Evolutionary conservation across 1,284 basidiomycete species (phyloP).

Genomic region (Leccinum fallax): DNA sequence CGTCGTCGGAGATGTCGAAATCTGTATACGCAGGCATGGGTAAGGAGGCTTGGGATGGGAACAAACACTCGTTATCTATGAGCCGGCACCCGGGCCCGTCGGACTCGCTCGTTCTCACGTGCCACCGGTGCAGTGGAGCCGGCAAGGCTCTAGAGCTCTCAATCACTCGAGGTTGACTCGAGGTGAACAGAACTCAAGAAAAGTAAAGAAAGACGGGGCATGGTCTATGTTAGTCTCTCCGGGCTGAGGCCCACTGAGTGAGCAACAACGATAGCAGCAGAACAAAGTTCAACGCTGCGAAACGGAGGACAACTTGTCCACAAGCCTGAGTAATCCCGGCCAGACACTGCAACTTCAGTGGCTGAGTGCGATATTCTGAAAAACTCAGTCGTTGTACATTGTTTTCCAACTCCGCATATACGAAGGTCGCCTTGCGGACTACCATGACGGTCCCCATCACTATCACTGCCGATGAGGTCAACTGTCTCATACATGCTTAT

Average conservation of each 20-base stretch:
- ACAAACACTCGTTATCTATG: background rate
- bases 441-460: conserved; percentile 49
- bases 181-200: background rate
- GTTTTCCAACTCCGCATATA: conserved; percentile 38
- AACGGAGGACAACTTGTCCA: background rate
- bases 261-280: background rate
- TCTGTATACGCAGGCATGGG: conserved; percentile 29
- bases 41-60: conserved; percentile 5
- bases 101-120: conserved; percentile 16
- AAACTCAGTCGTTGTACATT: background rate
- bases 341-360: background rate
- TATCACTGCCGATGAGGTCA: conserved; percentile 82
- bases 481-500: conserved; percentile 82
- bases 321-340: background rate
- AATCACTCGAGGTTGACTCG: too few species aligned
- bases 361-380: background rate
- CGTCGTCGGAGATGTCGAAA: conserved; percentile 31
- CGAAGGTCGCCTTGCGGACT: background rate
- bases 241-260: background rate
- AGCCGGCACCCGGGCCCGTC: background rate
- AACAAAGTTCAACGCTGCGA: background rate
- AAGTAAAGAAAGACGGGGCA: background rate
- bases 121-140: background rate
- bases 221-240: background rate
- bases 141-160: background rate